Base-by-base conservation (phyloP, 495 filamentous ascomycete species). In the Penicillium canescens region DNA sequence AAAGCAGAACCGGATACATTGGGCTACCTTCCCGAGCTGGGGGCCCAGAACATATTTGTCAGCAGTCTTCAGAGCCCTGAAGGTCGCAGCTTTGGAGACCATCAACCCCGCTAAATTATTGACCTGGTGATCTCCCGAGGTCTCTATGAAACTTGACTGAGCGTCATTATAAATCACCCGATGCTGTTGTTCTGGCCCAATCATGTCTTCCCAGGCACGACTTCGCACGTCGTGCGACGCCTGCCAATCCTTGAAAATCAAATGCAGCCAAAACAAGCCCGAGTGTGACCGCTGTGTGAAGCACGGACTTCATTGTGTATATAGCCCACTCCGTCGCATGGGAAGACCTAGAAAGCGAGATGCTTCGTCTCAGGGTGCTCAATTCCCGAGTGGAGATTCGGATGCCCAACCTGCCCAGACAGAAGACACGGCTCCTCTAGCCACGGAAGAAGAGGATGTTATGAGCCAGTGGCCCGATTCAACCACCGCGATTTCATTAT, bases 201-300 rank as follows among this genome's bases (percentile, higher is more conserved):
- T 39, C n/a, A 39, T 39, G 37, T 39, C 37, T 39, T 39, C 37
- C 37, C 37, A 39, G 37, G 37, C 37, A 18, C 37, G 37, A 39
- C 37, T 39, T 39, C 37, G 37, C 14, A 39, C 37, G 37, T 39
- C 37, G 37, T 39, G 37, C 37, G 37, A 39, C 37, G 37, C 37
- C 37, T 39, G 37, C 37, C 37, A 39, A 16, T 40, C 37, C 37
- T 40, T 40, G 37, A 40, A 40, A 40, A 40, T 40, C n/a, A 40
- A 40, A 40, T 40, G 37, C 16, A 40, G 37, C 16, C 37, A 40
- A 40, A 40, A 40, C 37, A 40, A 40, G 14, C 37, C 37, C 37
- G 14, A 40, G 14, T 40, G 37, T 40, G 37, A 40, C 37, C 37
- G 37, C 2, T 40, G 37, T 40, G 37, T 20, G 37, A 20, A 40